Percentiles rank a stretch among this genome's conserved stretches.
Evolutionary conservation across 305 asterid species (phyloP).

Genomic region (Stenogyne calaminthoides): DNA sequence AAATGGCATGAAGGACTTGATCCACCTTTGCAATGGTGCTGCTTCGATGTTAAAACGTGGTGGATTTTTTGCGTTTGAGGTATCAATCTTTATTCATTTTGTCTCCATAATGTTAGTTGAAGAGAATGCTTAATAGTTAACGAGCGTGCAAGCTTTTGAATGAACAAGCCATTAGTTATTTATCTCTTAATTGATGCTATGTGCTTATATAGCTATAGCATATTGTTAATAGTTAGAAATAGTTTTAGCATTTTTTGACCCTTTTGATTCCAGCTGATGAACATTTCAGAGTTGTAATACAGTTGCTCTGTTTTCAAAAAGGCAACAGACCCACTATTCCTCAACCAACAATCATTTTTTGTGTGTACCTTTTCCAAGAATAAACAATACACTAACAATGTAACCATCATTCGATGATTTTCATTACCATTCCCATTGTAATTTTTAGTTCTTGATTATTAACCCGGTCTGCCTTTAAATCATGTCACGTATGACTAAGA

Average conservation of each 20-base stretch:
- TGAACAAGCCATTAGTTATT: too few species aligned
- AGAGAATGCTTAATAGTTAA: not conserved
- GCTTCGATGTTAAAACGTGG: slow-evolving; percentile 67
- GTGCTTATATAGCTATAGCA: not conserved
- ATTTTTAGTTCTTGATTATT: too few species aligned
- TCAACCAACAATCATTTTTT: too few species aligned
- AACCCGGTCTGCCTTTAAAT: too few species aligned
- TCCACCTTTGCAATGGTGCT: slow-evolving; percentile 77
- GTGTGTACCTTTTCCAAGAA: too few species aligned
- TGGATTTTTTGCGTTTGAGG: slow-evolving; percentile 93
- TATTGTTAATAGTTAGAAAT: not conserved
- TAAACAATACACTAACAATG: too few species aligned
- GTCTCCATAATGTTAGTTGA: not conserved
- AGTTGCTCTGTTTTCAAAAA: not conserved
- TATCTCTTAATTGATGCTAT: not conserved
- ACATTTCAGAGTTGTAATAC: not conserved
- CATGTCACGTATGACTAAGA: too few species aligned
- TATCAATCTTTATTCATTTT: slow-evolving; percentile 27
- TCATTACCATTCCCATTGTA: too few species aligned
- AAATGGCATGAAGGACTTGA: slow-evolving; percentile 67
- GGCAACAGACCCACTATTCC: too few species aligned
- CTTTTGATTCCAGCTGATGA: not conserved
- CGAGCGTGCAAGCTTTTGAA: not conserved
- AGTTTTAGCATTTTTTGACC: not conserved
- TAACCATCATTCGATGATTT: too few species aligned